Conservation (phyloP, 345 rosid genomes). For the Anastatica hierochuntica region DNA sequence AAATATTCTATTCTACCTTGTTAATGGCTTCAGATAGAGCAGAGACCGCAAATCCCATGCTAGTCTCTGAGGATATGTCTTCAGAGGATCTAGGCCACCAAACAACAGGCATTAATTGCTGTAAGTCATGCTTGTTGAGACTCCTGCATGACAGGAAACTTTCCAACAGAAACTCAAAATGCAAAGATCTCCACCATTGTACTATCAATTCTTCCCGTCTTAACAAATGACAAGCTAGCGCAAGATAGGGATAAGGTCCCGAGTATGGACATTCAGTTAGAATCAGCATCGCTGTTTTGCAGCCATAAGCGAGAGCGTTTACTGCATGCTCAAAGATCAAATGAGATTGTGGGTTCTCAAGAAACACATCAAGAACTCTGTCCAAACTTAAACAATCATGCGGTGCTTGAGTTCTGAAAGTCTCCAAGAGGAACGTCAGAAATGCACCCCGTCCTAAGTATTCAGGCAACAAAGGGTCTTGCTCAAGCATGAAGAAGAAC, state of each 20-base stretch:
- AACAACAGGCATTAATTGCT: slow-evolving; percentile 75
- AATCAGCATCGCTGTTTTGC: slow-evolving; percentile 57
- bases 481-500: slow-evolving; percentile 49
- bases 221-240: slow-evolving; percentile 74
- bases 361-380: slow-evolving; percentile 53
- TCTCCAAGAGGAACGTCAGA: slow-evolving; percentile 67
- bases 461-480: slow-evolving; percentile 44
- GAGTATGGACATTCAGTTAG: slow-evolving; percentile 86
- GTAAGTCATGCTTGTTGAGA: slow-evolving; percentile 81
- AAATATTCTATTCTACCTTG: slow-evolving; percentile 41
- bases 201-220: slow-evolving; percentile 68
- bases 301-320: slow-evolving; percentile 65
- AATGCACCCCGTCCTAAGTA: slow-evolving; percentile 73
- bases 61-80: slow-evolving; percentile 59
- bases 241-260: slow-evolving; percentile 82
- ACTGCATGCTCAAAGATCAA: slow-evolving; percentile 52
- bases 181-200: slow-evolving; percentile 71
- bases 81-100: slow-evolving; percentile 99
- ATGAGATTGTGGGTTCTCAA: slow-evolving; percentile 49
- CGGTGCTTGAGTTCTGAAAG: slow-evolving; percentile 57
- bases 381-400: slow-evolving; percentile 69
- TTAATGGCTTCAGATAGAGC: slow-evolving; percentile 68
- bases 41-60: slow-evolving; percentile 68
- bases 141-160: slow-evolving; percentile 69
- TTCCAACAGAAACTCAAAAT: slow-evolving; percentile 75